These are phyloP conservation scores for Eucalyptus viminalis DNA, from an alignment of 345 rosid species.

Conservation along the genomic window DNA sequence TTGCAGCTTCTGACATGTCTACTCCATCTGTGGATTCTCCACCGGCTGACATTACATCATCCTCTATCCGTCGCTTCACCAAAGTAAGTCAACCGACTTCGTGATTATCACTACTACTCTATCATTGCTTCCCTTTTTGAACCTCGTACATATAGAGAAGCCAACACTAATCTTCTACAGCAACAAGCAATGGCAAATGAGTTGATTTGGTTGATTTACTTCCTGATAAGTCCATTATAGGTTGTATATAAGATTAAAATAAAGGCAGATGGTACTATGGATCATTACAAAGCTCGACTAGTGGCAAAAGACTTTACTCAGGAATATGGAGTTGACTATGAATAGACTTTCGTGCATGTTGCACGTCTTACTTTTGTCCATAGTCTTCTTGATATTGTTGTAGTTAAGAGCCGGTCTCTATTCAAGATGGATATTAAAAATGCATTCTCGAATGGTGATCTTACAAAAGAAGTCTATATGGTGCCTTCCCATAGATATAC, in stretches of 20 bases:
- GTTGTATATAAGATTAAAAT: not conserved
- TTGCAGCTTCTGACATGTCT: not conserved
- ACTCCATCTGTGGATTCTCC: not conserved
- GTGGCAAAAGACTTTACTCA: not conserved
- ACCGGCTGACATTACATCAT: not conserved
- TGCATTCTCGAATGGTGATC: not conserved
- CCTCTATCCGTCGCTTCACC: rapidly evolving
- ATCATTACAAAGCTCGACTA: not conserved
- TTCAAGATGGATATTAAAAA: not conserved
- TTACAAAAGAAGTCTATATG: not conserved
- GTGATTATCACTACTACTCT: not conserved
- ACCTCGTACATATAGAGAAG: not conserved
- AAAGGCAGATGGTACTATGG: not conserved
- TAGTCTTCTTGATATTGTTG: not conserved
- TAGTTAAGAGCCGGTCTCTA: rapidly evolving
- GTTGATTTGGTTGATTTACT: not conserved
- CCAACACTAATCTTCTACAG: not conserved
- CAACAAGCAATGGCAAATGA: not conserved
- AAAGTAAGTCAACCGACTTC: not conserved
- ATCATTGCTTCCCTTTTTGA: not conserved
- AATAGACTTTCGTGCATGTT: not conserved
- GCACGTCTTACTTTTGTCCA: not conserved
- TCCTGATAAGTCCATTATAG: not conserved
- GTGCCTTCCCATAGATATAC: not conserved
- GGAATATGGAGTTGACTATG: not conserved